Conservation (phyloP, 1,284 basidiomycete species). For the Moesziomyces sp. region DNA sequence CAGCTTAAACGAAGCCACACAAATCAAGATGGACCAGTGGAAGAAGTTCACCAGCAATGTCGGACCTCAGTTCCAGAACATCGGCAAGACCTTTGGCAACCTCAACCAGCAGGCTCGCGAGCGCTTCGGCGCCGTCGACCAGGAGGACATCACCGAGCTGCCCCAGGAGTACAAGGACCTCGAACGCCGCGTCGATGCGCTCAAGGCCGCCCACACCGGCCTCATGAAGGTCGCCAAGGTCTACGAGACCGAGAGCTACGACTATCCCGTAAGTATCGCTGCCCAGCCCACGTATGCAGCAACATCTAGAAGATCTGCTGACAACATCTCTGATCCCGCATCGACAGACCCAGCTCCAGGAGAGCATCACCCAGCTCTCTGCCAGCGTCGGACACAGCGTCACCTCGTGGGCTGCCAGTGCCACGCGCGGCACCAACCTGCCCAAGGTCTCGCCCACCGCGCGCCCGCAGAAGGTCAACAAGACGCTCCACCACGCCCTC, state of each 20-base stretch:
- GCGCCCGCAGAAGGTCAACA: constrained; percentile 70
- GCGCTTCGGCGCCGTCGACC: constrained; percentile 84
- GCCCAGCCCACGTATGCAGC: too few species aligned
- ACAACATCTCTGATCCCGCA: neutral
- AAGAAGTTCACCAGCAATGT: constrained; percentile 66
- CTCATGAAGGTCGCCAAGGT: constrained; percentile 75
- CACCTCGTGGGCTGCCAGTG: constrained; percentile 88
- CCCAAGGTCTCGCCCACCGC: constrained; percentile 75
- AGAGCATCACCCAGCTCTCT: constrained; percentile 71
- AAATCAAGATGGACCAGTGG: constrained; percentile 78
- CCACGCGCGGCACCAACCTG: constrained; percentile 76
- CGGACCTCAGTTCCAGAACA: constrained; percentile 70
- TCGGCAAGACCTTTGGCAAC: constrained; percentile 85
- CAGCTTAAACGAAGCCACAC: neutral
- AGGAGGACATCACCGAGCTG: constrained; percentile 90
- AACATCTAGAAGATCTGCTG: neutral
- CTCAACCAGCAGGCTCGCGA: constrained; percentile 76
- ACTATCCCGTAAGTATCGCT: constrained; percentile 73
- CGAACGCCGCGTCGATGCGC: constrained; percentile 91
- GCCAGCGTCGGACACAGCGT: constrained; percentile 77
- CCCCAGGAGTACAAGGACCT: constrained; percentile 90
- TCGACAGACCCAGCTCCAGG: constrained; percentile 69
- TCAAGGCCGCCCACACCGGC: constrained; percentile 78
- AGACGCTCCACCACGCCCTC: constrained; percentile 95
- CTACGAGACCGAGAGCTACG: constrained; percentile 65